Conservation (phyloP, 2,329 filamentous ascomycete genomes). For the Phoma herbarum region DNA sequence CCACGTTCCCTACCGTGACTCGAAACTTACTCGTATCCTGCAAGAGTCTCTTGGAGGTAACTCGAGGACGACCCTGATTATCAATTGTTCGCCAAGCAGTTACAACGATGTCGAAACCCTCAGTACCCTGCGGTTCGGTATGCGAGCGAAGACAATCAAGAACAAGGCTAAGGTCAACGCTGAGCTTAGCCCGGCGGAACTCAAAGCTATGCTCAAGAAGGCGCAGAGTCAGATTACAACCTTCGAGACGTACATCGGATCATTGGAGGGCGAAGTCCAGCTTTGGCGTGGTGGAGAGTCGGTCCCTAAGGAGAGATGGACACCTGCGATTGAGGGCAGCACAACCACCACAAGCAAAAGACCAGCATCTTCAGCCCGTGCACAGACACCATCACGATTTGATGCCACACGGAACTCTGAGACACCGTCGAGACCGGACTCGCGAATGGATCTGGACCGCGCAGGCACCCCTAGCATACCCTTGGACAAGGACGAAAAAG, state of each 20-base stretch:
- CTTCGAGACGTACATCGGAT: constrained; percentile 86
- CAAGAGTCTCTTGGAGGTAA: constrained; percentile 98
- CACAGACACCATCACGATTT: constrained; percentile 69
- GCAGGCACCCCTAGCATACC: constrained; percentile 86
- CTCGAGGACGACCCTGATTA: constrained; percentile 96
- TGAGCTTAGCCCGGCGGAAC: constrained; percentile 92
- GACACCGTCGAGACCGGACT: constrained; percentile 65
- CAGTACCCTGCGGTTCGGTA: constrained; percentile 91
- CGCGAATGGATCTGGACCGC: constrained; percentile 74
- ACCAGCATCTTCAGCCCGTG: constrained; percentile 60
- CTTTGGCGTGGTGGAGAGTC: constrained; percentile 87
- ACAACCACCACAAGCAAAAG: constrained; percentile 59
- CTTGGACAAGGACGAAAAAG: constrained; percentile 94
- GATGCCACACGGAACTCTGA: constrained; percentile 57
- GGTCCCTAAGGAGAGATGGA: constrained; percentile 91
- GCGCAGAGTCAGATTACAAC: constrained; percentile 87
- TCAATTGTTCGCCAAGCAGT: constrained; percentile 98
- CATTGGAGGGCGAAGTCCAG: constrained; percentile 83
- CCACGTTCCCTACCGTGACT: constrained; percentile 96
- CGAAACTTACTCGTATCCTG: constrained; percentile 94
- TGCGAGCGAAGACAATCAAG: constrained; percentile 97
- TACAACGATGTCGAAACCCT: constrained; percentile 97
- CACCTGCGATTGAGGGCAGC: constrained; percentile 68
- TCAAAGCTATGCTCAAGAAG: constrained; percentile 92
- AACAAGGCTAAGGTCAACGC: constrained; percentile 99